Percentiles rank a stretch among this genome's conserved stretches.
These are phyloP conservation scores for Penicillium mononematosum DNA, from an alignment of 495 filamentous ascomycete genomes.

Conservation along the genomic window DNA sequence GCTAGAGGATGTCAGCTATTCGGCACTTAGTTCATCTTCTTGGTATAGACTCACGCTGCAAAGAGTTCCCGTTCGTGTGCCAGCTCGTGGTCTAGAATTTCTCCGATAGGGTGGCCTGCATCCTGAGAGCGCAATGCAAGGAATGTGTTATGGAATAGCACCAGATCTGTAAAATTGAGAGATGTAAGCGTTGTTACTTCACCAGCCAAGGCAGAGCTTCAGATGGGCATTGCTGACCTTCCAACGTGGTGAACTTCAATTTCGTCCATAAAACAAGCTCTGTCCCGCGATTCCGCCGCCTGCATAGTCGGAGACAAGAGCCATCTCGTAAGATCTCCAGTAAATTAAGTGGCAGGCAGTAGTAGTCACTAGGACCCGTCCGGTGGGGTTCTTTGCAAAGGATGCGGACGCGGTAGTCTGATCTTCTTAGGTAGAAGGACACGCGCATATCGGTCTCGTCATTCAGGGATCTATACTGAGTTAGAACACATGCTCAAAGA, in stretches of 20 bases:
- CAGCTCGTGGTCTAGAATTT: conserved; percentile 59
- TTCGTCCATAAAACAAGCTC: conserved; percentile 54
- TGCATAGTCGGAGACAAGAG: conserved; percentile 55
- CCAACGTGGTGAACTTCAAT: conserved; percentile 57
- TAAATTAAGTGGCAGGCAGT: conserved; percentile 51
- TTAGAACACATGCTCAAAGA: conserved; percentile 1
- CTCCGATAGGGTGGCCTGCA: conserved; percentile 46
- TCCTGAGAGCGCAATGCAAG: conserved; percentile 73
- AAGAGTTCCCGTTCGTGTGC: conserved; percentile 64
- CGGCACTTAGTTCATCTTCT: neutral
- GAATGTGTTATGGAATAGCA: conserved; percentile 76
- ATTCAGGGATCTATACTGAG: conserved; percentile 34
- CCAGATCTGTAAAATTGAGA: conserved; percentile 55
- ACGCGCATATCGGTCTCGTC: conserved; percentile 50
- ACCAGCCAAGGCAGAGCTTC: neutral
- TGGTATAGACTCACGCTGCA: conserved; percentile 56
- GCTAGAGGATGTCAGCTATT: conserved; percentile 38
- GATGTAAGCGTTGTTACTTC: neutral
- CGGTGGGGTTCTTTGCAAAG: conserved; percentile 49
- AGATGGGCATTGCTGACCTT: conserved; percentile 43
- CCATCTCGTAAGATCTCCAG: conserved; percentile 53
- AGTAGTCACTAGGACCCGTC: conserved; percentile 40
- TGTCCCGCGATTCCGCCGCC: conserved; percentile 42
- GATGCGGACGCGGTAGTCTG: conserved; percentile 57
- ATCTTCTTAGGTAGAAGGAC: conserved; percentile 53